phyloP scores from a whole-genome alignment of 441 rosid genomes.

The Pelargonium cotyledonis region DNA sequence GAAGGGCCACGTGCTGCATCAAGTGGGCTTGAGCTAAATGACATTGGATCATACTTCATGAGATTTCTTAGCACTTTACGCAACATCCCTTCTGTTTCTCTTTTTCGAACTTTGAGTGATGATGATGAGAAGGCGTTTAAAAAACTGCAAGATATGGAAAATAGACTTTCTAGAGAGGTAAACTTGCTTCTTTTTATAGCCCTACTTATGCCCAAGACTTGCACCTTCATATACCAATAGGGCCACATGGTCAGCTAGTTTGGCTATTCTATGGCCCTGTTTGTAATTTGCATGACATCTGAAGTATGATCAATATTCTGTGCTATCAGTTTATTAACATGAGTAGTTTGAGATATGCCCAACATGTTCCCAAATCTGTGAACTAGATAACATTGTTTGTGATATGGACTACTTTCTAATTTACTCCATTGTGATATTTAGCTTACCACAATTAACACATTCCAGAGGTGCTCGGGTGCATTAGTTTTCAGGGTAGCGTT shows the following conservation, averaged over 20 bases:
- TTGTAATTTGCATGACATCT: not conserved
- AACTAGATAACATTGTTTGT: not conserved
- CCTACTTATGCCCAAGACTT: no score
- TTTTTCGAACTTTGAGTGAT: slow-evolving; percentile 62
- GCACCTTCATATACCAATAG: no score
- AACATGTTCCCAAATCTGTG: not conserved
- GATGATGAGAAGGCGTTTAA: slow-evolving; percentile 72
- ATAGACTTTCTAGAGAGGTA: slow-evolving; percentile 69
- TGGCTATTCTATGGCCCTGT: not conserved
- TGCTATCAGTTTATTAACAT: not conserved
- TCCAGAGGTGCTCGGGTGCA: no score
- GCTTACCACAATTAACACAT: no score
- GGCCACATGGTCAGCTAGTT: not conserved
- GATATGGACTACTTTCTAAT: not conserved
- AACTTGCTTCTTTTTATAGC: not conserved
- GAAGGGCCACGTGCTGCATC: slow-evolving; percentile 41
- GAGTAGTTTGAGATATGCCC: not conserved
- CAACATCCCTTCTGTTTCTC: slow-evolving; percentile 88
- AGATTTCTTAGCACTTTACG: slow-evolving; percentile 72
- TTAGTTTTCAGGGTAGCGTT: not conserved
- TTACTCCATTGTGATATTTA: not conserved
- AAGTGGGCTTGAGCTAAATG: slow-evolving; percentile 52
- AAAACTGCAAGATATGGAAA: slow-evolving; percentile 65
- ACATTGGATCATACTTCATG: slow-evolving; percentile 79
- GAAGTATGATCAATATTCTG: not conserved